A percentile compares a stretch with the other conserved stretches of the same genome.
These are phyloP conservation scores for Amylocarpus encephaloides DNA, from an alignment of 2,329 filamentous ascomycete species.

Conservation along the genomic window DNA sequence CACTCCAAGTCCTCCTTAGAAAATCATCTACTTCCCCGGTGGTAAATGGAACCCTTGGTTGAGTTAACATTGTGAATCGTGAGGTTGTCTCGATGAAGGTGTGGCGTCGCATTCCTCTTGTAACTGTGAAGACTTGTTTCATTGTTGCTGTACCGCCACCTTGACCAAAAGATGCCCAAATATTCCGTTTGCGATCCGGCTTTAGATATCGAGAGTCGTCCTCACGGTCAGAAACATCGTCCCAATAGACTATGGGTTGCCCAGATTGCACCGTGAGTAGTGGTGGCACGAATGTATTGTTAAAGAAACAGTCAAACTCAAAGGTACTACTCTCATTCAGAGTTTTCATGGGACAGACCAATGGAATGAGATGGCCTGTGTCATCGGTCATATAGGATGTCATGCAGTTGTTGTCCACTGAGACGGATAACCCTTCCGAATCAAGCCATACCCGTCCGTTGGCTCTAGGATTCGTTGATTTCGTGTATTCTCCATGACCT, in stretches of 20 bases:
- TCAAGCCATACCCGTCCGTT: constrained; percentile 3
- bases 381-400: background rate
- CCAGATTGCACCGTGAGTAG: background rate
- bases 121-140: constrained; percentile 6
- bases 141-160: constrained; percentile 3
- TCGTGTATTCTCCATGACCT: background rate
- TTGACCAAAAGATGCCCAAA: constrained; percentile 5
- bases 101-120: constrained; percentile 3
- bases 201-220: background rate
- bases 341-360: background rate
- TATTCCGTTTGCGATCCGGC: constrained; percentile 1
- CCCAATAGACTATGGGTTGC: constrained; percentile 1
- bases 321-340: background rate
- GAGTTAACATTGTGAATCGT: constrained; percentile 1
- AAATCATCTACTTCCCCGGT: constrained; percentile 1
- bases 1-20: constrained; percentile 1
- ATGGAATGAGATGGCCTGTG: background rate
- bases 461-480: background rate
- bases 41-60: background rate
- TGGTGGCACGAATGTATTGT: constrained; percentile 1
- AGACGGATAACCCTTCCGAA: constrained; percentile 1
- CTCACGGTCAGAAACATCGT: background rate
- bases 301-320: constrained; percentile 1
- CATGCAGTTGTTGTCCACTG: background rate
- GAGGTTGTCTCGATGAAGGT: constrained; percentile 1